These are phyloP conservation scores for Amanita pallidorosea DNA, from an alignment of 768 basidiomycete species.

Conservation along the genomic window DNA sequence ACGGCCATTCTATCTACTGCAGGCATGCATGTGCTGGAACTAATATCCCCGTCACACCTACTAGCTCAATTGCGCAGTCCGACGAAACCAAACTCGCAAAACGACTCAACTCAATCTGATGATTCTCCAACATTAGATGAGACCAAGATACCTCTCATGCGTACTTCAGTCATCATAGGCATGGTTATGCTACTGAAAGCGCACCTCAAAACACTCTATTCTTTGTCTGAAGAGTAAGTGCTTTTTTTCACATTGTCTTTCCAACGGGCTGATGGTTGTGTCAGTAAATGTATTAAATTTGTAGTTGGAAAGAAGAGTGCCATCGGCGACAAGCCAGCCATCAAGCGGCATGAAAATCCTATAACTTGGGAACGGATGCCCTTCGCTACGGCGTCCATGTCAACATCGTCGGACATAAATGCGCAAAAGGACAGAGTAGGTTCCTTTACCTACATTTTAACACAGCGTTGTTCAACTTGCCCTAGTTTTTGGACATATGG, in stretches of 20 bases:
- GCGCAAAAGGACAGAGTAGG: conserved; percentile 57
- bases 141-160: conserved; percentile 27
- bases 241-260: neutral
- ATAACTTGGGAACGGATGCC: conserved; percentile 70
- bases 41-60: conserved; percentile 60
- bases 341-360: conserved; percentile 46
- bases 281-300: conserved; percentile 87
- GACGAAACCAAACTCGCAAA: conserved; percentile 8
- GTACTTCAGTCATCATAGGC: conserved; percentile 68
- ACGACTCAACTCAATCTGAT: neutral
- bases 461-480: neutral
- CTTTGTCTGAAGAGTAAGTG: conserved; percentile 84
- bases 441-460: conserved; percentile 2
- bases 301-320: conserved; percentile 83
- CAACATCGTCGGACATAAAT: conserved; percentile 50
- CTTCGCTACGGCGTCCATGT: conserved; percentile 48
- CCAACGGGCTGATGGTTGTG: neutral
- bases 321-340: conserved; percentile 73
- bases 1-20: conserved; percentile 67
- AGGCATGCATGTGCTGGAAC: conserved; percentile 75
- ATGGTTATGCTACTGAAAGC: conserved; percentile 83
- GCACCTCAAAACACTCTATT: conserved; percentile 75
- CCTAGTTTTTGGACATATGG: conserved; percentile 69
- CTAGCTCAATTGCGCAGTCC: conserved; percentile 42
- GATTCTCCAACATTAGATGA: neutral